phyloP scores from a whole-genome alignment of 148 eudicot species.

The Rhododendron griersonianum region DNA sequence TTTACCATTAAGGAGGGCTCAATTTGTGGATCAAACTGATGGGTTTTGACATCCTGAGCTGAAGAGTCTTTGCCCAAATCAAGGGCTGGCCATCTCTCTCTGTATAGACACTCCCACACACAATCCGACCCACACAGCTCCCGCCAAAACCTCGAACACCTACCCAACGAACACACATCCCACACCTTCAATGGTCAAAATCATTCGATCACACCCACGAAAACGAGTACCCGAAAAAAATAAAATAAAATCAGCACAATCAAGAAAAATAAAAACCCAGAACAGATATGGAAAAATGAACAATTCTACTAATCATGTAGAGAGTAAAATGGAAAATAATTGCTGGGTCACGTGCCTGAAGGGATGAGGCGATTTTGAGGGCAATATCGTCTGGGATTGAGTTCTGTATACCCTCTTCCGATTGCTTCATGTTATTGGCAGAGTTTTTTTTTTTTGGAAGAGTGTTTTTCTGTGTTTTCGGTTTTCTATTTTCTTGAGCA shows the following conservation, averaged over 20 bases:
- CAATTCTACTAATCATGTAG: background rate
- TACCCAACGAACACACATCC: slow-evolving; percentile 70
- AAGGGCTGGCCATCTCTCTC: slow-evolving; percentile 59
- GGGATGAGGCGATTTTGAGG: slow-evolving; percentile 56
- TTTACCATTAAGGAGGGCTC: slow-evolving; percentile 23
- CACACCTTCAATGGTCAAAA: slow-evolving; percentile 31
- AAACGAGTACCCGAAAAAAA: background rate
- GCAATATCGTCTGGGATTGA: slow-evolving; percentile 55
- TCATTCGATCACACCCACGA: background rate
- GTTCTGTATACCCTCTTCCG: slow-evolving; percentile 12
- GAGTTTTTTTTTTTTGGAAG: background rate
- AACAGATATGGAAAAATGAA: background rate
- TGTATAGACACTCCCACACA: slow-evolving; percentile 57
- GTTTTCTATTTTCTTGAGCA: background rate
- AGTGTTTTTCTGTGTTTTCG: background rate
- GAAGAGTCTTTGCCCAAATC: slow-evolving; percentile 14
- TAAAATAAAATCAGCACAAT: background rate
- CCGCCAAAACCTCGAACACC: slow-evolving; percentile 74
- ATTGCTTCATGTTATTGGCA: slow-evolving; percentile 15
- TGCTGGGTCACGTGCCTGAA: slow-evolving; percentile 34
- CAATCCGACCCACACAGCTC: slow-evolving; percentile 66
- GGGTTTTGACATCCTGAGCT: slow-evolving; percentile 12
- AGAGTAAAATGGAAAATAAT: background rate
- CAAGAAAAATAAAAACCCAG: background rate
- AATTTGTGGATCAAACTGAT: slow-evolving; percentile 15